Evolutionary conservation across 805 yeast genomes (phyloP).

Genomic region (Candida multigemmis): DNA sequence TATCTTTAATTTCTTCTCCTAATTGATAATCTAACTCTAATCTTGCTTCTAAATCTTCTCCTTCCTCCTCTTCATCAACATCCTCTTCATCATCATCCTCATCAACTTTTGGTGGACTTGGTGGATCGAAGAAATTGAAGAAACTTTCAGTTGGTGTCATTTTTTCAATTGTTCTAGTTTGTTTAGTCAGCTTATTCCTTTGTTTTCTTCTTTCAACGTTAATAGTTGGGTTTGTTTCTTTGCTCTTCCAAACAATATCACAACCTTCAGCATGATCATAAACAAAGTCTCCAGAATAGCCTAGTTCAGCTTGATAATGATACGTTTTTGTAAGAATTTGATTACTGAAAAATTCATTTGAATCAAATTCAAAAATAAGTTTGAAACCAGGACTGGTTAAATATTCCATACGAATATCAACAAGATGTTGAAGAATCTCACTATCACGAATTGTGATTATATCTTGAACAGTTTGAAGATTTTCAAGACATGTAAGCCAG

Average conservation of each 20-base stretch:
- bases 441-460: slow-evolving; percentile 85
- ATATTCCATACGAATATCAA: slow-evolving; percentile 71
- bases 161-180: slow-evolving; percentile 92
- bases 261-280: slow-evolving; percentile 95
- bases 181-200: slow-evolving; percentile 93
- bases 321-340: slow-evolving; percentile 72
- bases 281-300: slow-evolving; percentile 91
- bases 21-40: slow-evolving; percentile 89
- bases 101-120: slow-evolving; percentile 51
- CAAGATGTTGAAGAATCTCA: slow-evolving; percentile 64
- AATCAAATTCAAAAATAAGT: slow-evolving; percentile 69
- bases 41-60: slow-evolving; percentile 70
- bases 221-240: slow-evolving; percentile 77
- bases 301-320: slow-evolving; percentile 88
- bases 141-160: slow-evolving; percentile 90
- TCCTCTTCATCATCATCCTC: slow-evolving; percentile 43
- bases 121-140: slow-evolving; percentile 94
- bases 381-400: slow-evolving; percentile 82
- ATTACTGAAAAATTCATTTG: slow-evolving; percentile 73
- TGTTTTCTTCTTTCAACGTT: slow-evolving; percentile 91
- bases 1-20: slow-evolving; percentile 94
- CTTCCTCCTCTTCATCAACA: slow-evolving; percentile 51
- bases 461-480: slow-evolving; percentile 71
- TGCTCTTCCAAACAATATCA: slow-evolving; percentile 74
- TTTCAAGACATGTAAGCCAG: slow-evolving; percentile 94